Percentiles rank a stretch among this genome's conserved stretches.
Conservation (phyloP, 2,329 filamentous ascomycete genomes). For the Arthrinium phaeospermum region DNA sequence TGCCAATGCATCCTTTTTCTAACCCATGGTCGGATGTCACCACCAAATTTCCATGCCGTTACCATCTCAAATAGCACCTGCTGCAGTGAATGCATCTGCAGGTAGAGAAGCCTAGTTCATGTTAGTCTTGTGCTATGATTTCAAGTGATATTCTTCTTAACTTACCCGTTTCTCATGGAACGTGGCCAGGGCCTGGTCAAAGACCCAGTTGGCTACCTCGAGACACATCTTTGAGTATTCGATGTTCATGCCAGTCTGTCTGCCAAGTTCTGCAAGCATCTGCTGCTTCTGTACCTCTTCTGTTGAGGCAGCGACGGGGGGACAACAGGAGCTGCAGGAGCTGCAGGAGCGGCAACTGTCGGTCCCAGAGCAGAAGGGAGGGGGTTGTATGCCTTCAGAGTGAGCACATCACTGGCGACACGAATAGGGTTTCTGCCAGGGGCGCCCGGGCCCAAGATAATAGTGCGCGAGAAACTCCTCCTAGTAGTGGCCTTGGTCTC, state of each 20-base stretch:
- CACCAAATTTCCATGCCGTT: not conserved
- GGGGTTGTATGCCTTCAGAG: conserved; percentile 68
- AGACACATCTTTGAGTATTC: conserved; percentile 84
- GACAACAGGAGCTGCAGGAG: conserved; percentile 30
- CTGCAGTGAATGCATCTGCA: conserved; percentile 20
- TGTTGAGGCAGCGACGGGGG: conserved; percentile 32
- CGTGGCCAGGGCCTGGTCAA: conserved; percentile 73
- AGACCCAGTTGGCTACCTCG: conserved; percentile 79
- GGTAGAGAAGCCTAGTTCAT: conserved; percentile 18
- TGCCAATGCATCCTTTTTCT: conserved; percentile 23
- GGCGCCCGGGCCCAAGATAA: conserved; percentile 77
- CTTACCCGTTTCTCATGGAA: conserved; percentile 79
- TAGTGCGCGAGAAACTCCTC: conserved; percentile 82
- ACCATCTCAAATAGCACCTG: not conserved
- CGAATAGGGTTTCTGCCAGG: conserved; percentile 69
- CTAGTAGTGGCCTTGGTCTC: conserved; percentile 62
- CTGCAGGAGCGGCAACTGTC: conserved; percentile 27
- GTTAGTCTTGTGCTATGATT: not conserved
- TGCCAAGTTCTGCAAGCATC: conserved; percentile 76
- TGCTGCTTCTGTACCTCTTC: conserved; percentile 65
- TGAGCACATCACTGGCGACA: conserved; percentile 81
- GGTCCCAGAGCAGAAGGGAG: conserved; percentile 46
- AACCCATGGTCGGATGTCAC: not conserved
- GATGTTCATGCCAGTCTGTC: conserved; percentile 79
- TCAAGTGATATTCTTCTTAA: not conserved